Evolutionary conservation across 106 monocot genomes (phyloP), one percentile per base, ranked within the genome.

Genomic region (Dioscorea alata): DNA sequence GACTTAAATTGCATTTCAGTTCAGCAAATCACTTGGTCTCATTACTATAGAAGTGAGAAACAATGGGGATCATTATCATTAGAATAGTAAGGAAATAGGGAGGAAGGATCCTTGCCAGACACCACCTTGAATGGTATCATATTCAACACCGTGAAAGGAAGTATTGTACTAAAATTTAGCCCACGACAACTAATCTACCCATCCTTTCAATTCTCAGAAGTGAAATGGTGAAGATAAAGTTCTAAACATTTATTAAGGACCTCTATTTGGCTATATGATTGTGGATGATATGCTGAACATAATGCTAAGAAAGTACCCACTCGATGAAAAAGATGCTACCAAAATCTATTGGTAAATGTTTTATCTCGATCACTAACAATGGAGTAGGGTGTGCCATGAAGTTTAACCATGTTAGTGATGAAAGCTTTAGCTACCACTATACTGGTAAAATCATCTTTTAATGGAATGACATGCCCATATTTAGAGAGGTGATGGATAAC

Each of bases 401-500:
- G 48, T 60, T 60, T 60, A 13, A 60, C 48, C 9, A 71, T 22
- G 8, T 22, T 2, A 6, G 34, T 15, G 0, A 49, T 13, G 19
- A 71, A 71, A 2, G 0, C 16, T 1, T 35, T 42, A 16, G 71
- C 71, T 2, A 60, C 23, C 8, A 20, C 2, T 4, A 1, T 23
- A 1, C 59, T 33, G 8, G 48, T 14, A 14, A 18, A 60, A 7
- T 59, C 59, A 49, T 59, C 59, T n/a, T 3, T 2, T 2, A 71
- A 23, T 1, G 71, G 23, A 2, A 49, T 31, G 31, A 60, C 60
- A 20, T 71, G 71, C 2, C 23, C 61, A 48, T 42, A 59, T 23
- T 71, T 71, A n/a, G 14, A 24, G 1, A 71, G 71, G 1, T 60
- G 18, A 49, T 71, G 60, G 0, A 71, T 34, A n/a, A 58, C 58